Evolutionary conservation across 176 grass and related monocot genomes (phyloP), one percentile per base, ranked within the genome.

Genomic region (Eragrostis nindensis): DNA sequence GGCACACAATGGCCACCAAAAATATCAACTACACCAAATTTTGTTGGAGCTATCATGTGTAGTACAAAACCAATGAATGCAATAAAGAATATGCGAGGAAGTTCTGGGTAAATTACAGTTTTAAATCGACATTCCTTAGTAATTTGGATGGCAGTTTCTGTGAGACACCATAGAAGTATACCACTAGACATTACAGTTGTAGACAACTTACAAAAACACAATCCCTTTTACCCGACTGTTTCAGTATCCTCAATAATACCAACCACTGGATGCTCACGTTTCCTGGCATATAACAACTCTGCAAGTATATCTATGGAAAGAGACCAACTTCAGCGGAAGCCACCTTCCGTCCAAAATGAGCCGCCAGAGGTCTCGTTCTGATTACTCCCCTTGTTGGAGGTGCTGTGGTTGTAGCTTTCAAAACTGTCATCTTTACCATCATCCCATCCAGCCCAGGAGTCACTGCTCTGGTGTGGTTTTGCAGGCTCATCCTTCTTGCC

Each of bases 391-490:
- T 91, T 93, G 69, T 66, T 89, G 47, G 82, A 60, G 39, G 79
- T 83, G 84, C 77, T 79, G 54, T 89, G 86, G 50, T 44, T 90
- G 83, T 81, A 87, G 79, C 62, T 95, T 63, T 89, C 88, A 85
- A 91, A 91, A 44, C 68, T 76, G 55, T 95, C 96, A 29, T 99
- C 96, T 54, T 95, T 98, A 21, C 12, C 86, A 62, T 98, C 92
- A 5, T 99, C 96, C 96, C 96, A 99, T 55, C 96, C 92, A 0
- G 92, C 89, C 96, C 96, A 99, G 47, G 80, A 87, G 72, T 93
- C 96, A 36, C 86, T 83, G 71, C 84, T 86, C 30, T 90, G 78
- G 44, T 72, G 57, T 52, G 42, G 45, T 65, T 89, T 94, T 0
- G 27, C 44, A 49, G 76, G 84, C 73, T 93, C 87, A 15, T 70